Conservation (phyloP, 106 monocot genomes). For the Alisma plantagoaquatica region DNA sequence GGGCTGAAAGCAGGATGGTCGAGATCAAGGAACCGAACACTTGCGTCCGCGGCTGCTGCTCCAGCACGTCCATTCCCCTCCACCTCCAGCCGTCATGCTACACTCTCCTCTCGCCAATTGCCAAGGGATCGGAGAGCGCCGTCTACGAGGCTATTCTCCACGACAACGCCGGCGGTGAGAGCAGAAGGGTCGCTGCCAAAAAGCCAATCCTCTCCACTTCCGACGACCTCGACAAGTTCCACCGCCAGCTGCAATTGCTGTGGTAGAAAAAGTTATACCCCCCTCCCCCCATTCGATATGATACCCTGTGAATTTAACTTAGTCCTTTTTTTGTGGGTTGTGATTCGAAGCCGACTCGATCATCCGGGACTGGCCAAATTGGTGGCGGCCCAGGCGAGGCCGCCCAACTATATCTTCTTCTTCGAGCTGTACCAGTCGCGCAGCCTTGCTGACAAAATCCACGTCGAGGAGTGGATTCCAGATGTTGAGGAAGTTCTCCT, state of each 20-base stretch:
- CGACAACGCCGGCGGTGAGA: too few relatives aligned
- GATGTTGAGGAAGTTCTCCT: conserved; percentile 28
- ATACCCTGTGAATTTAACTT: background rate
- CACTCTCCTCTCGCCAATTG: conserved; percentile 61
- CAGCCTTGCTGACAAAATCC: conserved; percentile 68
- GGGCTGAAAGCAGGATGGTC: conserved; percentile 10
- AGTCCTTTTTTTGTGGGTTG: conserved; percentile 4
- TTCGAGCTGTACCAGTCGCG: conserved; percentile 72
- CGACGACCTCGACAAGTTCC: conserved; percentile 88
- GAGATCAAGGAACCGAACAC: conserved; percentile 35
- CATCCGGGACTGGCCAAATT: conserved; percentile 69
- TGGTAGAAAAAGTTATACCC: conserved; percentile 27
- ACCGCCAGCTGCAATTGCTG: conserved; percentile 65
- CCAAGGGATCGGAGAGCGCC: conserved; percentile 81
- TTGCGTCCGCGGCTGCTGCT: conserved; percentile 89
- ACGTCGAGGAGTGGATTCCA: conserved; percentile 86
- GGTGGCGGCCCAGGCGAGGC: conserved; percentile 75
- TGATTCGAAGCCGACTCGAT: conserved; percentile 39
- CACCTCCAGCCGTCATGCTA: conserved; percentile 58
- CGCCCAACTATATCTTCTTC: conserved; percentile 84
- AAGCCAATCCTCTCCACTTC: conserved; percentile 84
- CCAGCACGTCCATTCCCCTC: conserved; percentile 53
- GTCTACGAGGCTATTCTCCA: conserved; percentile 55
- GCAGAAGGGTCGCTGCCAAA: conserved; percentile 88
- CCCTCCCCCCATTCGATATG: background rate